Evolutionary conservation across 352 stramenopile species (phyloP), one percentile per base, ranked within the genome.

Genomic region (Phytophthora sansomeana): DNA sequence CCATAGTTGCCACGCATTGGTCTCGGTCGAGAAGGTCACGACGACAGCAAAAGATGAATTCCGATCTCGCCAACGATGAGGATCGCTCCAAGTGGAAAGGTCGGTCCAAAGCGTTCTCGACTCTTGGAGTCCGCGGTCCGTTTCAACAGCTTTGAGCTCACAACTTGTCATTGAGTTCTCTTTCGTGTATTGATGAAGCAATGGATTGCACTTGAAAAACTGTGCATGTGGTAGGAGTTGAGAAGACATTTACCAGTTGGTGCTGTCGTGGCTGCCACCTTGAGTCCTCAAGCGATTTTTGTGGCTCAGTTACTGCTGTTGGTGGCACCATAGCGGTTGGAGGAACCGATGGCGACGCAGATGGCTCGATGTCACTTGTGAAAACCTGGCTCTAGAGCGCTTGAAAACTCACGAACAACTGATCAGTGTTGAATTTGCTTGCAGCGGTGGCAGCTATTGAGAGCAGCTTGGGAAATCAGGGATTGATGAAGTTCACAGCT

Each of bases 1-100:
- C 65, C 65, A 60, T 66, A 74, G 46, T 66, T 66, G 21, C 65
- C 65, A 42, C 53, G 65, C 65, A 69, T 69, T 11, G 30, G 42
- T 35, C 17, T 13, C 21, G 13, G 17, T 41, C 21, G 21, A 24
- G 1, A 24, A 24, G 3, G 28, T 33, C 13, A 28, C 36, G 16
- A n/a, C 43, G 43, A 55, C 33, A 51, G 1, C 36, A 17, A 42
- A 39, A 3, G 33, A 13, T 9, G 36, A 16, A 41, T 21, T 43
- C 17, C 1, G 41, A n/a, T 47, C 17, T 47, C 3, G 6, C 21
- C 35, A n/a, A 41, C 13, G n/a, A 1, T 14, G 41, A 47, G 41
- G 17, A 47, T 26, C 41, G 41, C n/a, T 26, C 17, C 41, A 47
- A 47, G n/a, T 38, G 32, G 51, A 57, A 63, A 41, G 60, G 60